A percentile compares a stretch with the other conserved stretches of the same genome.
Conservation (phyloP, 2,329 filamentous ascomycete species). For the Hymenoscyphus occultus region DNA sequence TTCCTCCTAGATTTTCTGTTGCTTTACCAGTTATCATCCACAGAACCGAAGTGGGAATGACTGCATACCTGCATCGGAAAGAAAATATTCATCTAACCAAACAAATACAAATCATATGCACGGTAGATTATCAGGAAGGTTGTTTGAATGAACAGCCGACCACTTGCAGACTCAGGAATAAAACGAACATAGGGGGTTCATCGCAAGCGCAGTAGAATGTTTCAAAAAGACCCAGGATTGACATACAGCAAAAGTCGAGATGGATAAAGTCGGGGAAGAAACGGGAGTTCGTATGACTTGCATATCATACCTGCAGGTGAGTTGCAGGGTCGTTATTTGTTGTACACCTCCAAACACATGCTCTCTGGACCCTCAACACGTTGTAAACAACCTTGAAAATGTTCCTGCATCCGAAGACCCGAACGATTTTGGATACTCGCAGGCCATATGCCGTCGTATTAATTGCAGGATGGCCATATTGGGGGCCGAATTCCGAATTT, state of each 20-base stretch:
- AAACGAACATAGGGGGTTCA: neutral
- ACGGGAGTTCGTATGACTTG: constrained; percentile 17
- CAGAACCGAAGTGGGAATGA: neutral
- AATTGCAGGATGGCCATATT: neutral
- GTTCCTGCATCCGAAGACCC: constrained; percentile 17
- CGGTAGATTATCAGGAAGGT: neutral
- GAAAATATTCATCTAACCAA: neutral
- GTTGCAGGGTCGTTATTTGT: constrained; percentile 6
- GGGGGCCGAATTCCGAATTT: neutral
- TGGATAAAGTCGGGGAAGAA: constrained; percentile 19
- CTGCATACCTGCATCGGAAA: neutral
- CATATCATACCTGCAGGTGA: constrained; percentile 24
- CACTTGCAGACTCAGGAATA: neutral
- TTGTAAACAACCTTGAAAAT: constrained; percentile 12
- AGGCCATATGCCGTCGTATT: constrained; percentile 5
- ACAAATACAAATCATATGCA: neutral
- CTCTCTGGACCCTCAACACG: constrained; percentile 7
- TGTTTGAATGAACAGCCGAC: neutral
- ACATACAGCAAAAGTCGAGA: constrained; percentile 13
- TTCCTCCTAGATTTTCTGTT: neutral
- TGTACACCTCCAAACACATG: constrained; percentile 5
- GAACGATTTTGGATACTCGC: constrained; percentile 7
- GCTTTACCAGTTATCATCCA: neutral
- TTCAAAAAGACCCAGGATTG: constrained; percentile 18
- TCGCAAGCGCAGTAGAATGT: constrained; percentile 17